phyloP scores from a whole-genome alignment of 164 flowering plant genomes.

The Akebia trifoliata region DNA sequence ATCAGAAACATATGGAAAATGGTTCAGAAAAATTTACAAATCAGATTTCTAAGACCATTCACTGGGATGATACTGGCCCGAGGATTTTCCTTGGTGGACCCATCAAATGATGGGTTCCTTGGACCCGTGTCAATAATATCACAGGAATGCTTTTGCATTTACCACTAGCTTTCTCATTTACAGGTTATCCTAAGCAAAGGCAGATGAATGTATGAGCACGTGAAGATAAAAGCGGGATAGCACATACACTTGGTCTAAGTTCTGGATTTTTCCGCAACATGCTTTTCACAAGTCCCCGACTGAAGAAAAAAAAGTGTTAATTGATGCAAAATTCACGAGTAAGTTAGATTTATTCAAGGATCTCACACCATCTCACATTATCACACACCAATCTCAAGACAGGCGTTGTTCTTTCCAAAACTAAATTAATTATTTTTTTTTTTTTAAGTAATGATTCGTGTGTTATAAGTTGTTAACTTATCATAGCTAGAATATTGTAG shows the following conservation, averaged over 20 bases:
- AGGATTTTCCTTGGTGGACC: not conserved
- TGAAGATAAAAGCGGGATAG: slow-evolving; percentile 4
- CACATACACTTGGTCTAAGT: slow-evolving; percentile 87
- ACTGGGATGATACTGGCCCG: not conserved
- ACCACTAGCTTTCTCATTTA: not conserved
- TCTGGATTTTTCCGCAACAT: slow-evolving; percentile 98
- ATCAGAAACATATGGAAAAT: not conserved
- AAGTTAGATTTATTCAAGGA: not conserved
- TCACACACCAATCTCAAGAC: not conserved
- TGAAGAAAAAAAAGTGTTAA: slow-evolving; percentile 31
- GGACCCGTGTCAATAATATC: not conserved
- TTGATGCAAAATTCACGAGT: not conserved
- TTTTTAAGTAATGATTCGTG: no score
- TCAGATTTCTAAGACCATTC: not conserved
- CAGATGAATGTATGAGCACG: not conserved
- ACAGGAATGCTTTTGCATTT: not conserved
- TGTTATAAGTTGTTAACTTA: not conserved
- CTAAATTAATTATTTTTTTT: no score
- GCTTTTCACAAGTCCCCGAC: slow-evolving; percentile 90
- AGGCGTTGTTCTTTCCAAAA: no score
- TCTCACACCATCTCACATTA: not conserved
- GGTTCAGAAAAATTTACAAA: not conserved
- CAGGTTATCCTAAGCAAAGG: not conserved
- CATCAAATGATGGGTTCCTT: not conserved
- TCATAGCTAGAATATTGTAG: not conserved